Conservation (phyloP, 108 stramenopile species). For the Asterionellopsis glacialis region DNA sequence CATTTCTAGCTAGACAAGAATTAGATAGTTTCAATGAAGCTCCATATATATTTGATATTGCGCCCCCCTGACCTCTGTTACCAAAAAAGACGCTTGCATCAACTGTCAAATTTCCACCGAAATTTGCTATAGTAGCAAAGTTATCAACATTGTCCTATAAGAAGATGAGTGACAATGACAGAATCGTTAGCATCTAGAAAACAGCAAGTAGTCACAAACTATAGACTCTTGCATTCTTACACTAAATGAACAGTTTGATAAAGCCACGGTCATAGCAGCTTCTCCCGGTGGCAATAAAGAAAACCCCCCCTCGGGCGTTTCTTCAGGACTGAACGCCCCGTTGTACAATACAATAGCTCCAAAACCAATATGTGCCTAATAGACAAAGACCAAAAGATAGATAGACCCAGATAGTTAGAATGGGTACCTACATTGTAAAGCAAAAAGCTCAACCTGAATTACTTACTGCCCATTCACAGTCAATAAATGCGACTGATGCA, state of each 20-base stretch:
- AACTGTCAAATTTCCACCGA: conserved; percentile 1
- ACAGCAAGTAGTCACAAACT: background rate
- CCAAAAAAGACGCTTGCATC: conserved; percentile 1
- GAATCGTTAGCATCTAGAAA: background rate
- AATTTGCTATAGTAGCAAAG: conserved; percentile 1
- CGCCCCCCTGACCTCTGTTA: background rate
- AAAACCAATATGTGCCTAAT: conserved; percentile 1
- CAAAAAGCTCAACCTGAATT: background rate
- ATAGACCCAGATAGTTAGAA: background rate
- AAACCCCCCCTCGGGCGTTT: background rate
- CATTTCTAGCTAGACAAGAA: background rate
- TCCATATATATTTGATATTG: background rate
- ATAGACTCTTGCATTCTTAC: background rate
- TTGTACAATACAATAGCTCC: background rate
- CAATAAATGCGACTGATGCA: background rate
- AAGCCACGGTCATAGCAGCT: background rate
- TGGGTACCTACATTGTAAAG: too few species aligned
- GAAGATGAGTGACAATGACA: background rate
- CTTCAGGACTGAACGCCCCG: background rate
- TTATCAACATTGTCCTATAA: background rate
- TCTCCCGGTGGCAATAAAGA: background rate
- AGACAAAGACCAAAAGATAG: background rate
- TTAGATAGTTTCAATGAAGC: background rate
- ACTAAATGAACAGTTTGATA: background rate
- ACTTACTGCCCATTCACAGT: conserved; percentile 5